Base-by-base conservation (phyloP, 768 basidiomycete species). In the Lepiota venenata region DNA sequence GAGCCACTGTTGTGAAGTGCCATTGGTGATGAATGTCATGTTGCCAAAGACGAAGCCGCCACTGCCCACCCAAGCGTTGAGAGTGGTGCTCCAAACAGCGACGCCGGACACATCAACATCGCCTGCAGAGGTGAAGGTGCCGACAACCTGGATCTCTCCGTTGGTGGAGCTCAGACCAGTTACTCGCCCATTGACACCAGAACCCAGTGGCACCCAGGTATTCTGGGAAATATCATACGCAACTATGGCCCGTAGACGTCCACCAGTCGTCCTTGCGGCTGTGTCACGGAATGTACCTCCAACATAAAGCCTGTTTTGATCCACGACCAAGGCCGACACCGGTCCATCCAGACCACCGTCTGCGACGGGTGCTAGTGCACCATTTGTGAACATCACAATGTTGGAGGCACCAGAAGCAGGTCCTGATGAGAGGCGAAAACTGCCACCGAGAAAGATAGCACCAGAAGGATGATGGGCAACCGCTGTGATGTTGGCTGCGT, bases 241-340 rank as follows among this genome's bases (percentile, higher is more conserved):
- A 0, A 86, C 92, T 29, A 96, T 68, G 35, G 84, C 79, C 41
- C 68, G 68, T 35, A 93, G 70, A 32, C 69, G 71, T 50, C 80
- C 79, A 43, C 77, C 71, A 2, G 74, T 78, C 0, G 85, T 81
- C 14, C 76, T 71, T 4, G 76, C 71, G 1, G 68, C 66, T 0
- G 92, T 89, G 57, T 89, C 85, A 0, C 76, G 78, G 73, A 99
- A 99, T 0, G 83, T 74, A 0, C 97, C 97, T n/a, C 93, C 96
- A 38, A 95, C 83, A 65, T 80, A 97, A 10, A 98, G 69, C 16
- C 73, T 74, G 61, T 88, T 77, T 10, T 81, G 84, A 50, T 77
- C 71, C 29, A 88, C 62, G n/a, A 79, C 73, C 38, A 95, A 66
- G 0, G 91, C 79, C 8, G 79, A 74, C 8, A 98, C 91, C 8